Base-by-base conservation (phyloP, 371 early-diverging fungal species). In the Syncephalastrum sp. region DNA sequence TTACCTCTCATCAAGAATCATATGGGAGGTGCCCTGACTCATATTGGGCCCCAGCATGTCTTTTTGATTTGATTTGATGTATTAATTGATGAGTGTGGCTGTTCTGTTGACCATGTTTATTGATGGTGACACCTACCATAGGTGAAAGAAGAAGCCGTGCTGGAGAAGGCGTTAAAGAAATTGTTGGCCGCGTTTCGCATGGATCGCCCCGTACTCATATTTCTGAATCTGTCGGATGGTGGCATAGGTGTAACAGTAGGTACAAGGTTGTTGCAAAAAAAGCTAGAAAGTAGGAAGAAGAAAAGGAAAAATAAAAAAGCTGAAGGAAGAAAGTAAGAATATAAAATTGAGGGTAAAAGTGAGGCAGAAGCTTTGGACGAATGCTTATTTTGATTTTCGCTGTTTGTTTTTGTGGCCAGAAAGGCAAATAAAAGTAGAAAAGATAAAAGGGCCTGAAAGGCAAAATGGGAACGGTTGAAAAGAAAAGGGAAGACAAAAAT, bases 151-250 rank as follows among this genome's bases (percentile, higher is more conserved):
- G 61, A 44, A 45, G 29, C 51, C 17, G 41, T 29, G 29, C 29
- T 21, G 14, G 59, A 46, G 50, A 62, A 62, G 5, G 54, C 55
- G 29, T 38, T 47, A 6, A 57, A 48, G 38, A 62, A 62, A 38
- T 53, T 62, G 57, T 53, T 52, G 13, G 63, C 51, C 24, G 57
- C 41, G 43, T 69, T 69, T 42, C 74, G 50, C 44, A 67, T 52
- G 6, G 74, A 67, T 61, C 69, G 59, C 10, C 67, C 70, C 21
- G 65, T 66, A 33, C 65, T 69, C 21, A 53, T 60, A 23, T 59
- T 73, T 57, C 65, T 67, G 25, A 73, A 69, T 49, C 67, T 69
- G 44, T 73, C 70, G 3, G 74, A 73, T 55, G 74, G 67, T 70
- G 50, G 25, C 10, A 38, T 47, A 29, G 44, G 21, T 21, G 13